Base-by-base conservation (phyloP, 169 alveolate species). In the Plasmodium knowlesi region DNA sequence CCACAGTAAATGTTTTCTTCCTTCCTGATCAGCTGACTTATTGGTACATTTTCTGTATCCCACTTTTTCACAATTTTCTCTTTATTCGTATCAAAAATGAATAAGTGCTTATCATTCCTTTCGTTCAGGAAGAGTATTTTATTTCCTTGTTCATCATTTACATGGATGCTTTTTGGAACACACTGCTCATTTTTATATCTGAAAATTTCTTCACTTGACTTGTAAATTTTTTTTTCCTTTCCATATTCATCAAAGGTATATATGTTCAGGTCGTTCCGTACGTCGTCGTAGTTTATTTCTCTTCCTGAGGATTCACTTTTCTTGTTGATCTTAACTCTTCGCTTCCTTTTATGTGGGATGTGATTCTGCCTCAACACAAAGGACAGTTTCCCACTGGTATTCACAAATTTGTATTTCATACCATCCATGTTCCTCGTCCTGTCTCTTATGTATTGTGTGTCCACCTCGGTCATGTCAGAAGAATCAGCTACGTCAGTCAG, bases 1-100 rank as follows among this genome's bases (percentile, higher is more conserved):
- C 93, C 93, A 54, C 85, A 86, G 70, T 86, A 86, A 1, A 86
- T 5, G 54, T 86, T 86, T 57, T 86, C 93, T 79, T 76, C 82
- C 50, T 78, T 86, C 53, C 46, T 86, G 54, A 86, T 54, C 19
- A 86, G 22, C 70, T 86, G 34, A 3, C 3, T 54, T 50, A 86
- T 54, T 34, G 93, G 93, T 8, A 86, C 70, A 86, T 76, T 50
- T 76, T 74, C 74, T 5, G 81, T 76, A 43, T 79, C 43, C 93
- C 93, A 86, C 41, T 76, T 86, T 32, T 54, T 37, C 37, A 86
- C 28, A 34, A 86, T 54, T 25, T 86, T 86, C 39, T 86, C 93
- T 34, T 19, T 22, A 54, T 86, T 86, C 8, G 67, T 50, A 78
- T 86, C 93, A 25, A 86, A 37, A 84, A 86, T 86, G 80, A 76